Evolutionary conservation across 1,284 basidiomycete species (phyloP).

Genomic region (Volvariella volvacea): DNA sequence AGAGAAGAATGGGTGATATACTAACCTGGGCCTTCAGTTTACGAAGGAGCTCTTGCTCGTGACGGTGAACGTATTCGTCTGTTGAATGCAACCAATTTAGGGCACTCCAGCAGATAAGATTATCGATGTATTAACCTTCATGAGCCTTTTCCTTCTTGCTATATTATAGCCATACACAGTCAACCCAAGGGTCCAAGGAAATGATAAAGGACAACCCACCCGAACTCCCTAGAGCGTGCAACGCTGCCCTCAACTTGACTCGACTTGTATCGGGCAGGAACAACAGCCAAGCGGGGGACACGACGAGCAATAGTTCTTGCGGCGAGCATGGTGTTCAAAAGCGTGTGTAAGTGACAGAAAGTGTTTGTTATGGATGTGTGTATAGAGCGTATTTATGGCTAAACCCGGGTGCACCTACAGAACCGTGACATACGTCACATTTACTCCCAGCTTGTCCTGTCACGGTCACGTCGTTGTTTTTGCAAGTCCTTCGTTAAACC

Average conservation of each 20-base stretch:
- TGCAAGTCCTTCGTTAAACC: conserved; percentile 16
- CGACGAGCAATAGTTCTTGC: conserved; percentile 36
- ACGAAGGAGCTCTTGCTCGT: conserved; percentile 47
- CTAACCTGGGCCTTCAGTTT: conserved; percentile 54
- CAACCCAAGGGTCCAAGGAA: conserved; percentile 12
- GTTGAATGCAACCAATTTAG: conserved; percentile 1
- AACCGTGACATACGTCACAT: neutral
- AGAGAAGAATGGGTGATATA: conserved; percentile 7
- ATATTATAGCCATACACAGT: conserved; percentile 10
- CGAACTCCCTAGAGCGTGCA: conserved; percentile 51
- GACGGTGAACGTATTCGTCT: conserved; percentile 57
- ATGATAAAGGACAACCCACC: conserved; percentile 24
- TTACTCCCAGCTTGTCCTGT: too few relatives aligned
- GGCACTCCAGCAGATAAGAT: neutral
- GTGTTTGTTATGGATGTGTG: neutral
- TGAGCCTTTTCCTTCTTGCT: conserved; percentile 73
- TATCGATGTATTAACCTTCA: conserved; percentile 28
- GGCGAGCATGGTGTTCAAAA: conserved; percentile 33
- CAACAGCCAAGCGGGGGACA: conserved; percentile 29
- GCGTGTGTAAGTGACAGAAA: too few relatives aligned
- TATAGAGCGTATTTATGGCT: neutral
- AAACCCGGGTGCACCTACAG: neutral
- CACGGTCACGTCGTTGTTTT: too few relatives aligned
- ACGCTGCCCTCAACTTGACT: conserved; percentile 45
- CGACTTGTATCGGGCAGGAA: conserved; percentile 32